Evolutionary conservation across 1,284 basidiomycete species (phyloP).

Genomic region (Microbotryomycetes sp.): DNA sequence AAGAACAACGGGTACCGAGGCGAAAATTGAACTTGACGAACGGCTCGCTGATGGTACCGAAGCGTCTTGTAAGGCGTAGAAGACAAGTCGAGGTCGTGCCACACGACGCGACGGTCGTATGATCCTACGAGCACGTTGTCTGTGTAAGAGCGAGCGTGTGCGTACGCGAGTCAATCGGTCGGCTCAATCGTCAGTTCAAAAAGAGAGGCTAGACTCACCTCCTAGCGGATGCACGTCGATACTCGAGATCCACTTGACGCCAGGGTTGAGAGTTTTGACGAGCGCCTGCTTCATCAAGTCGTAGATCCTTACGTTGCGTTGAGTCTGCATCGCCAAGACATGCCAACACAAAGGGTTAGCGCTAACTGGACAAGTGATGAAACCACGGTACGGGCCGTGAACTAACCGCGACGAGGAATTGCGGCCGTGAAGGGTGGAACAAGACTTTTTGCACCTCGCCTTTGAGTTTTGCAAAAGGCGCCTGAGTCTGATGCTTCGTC

Average conservation of each 20-base stretch:
- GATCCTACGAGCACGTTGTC: conserved; percentile 95
- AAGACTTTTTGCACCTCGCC: conserved; percentile 82
- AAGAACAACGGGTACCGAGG: conserved; percentile 93
- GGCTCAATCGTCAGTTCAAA: neutral
- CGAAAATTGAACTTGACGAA: conserved; percentile 86
- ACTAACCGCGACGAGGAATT: conserved; percentile 93
- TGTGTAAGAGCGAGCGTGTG: neutral
- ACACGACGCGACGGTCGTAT: conserved; percentile 94
- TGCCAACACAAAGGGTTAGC: too few relatives aligned
- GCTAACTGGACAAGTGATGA: neutral
- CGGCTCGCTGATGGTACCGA: conserved; percentile 88
- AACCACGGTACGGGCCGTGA: neutral
- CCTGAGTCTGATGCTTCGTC: conserved; percentile 86
- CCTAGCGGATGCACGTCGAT: conserved; percentile 94
- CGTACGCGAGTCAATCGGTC: too few relatives aligned
- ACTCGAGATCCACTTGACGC: conserved; percentile 92
- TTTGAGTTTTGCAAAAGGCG: conserved; percentile 90
- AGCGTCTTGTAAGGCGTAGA: conserved; percentile 95
- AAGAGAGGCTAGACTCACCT: conserved; percentile 21
- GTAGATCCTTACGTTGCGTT: conserved; percentile 92
- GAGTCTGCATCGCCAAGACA: conserved; percentile 54
- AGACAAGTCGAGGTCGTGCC: conserved; percentile 96
- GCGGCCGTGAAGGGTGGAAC: conserved; percentile 90
- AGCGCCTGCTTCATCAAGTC: conserved; percentile 90
- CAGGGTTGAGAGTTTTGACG: conserved; percentile 83